These are phyloP conservation scores for Epithemia pelagica DNA, from an alignment of 108 stramenopile species.

Conservation along the genomic window DNA sequence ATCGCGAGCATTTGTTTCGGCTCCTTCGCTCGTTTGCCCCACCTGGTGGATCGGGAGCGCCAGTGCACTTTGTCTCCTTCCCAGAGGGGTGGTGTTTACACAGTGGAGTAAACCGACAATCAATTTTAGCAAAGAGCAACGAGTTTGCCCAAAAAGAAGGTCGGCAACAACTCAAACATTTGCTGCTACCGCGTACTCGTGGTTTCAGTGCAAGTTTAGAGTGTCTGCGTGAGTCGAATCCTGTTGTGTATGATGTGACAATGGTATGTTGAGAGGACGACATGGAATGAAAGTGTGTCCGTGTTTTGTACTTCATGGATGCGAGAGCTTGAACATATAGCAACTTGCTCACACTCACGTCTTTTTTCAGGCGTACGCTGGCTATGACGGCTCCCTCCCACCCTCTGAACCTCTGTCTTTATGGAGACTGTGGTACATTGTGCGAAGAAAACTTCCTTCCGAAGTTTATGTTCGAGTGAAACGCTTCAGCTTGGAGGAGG, in stretches of 20 bases:
- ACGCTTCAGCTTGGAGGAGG: conserved; percentile 67
- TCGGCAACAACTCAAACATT: conserved; percentile 62
- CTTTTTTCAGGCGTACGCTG: conserved; percentile 27
- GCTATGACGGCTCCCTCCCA: conserved; percentile 35
- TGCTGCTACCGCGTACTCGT: conserved; percentile 64
- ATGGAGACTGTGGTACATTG: conserved; percentile 26
- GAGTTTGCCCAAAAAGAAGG: conserved; percentile 74
- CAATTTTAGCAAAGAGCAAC: conserved; percentile 52
- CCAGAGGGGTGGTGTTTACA: conserved; percentile 58
- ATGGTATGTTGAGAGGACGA: conserved; percentile 23
- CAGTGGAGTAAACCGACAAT: conserved; percentile 39
- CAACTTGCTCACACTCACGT: no score
- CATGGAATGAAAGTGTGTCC: no score
- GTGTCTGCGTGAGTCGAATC: conserved; percentile 51
- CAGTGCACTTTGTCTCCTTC: conserved; percentile 48
- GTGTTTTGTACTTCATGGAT: not conserved
- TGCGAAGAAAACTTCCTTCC: conserved; percentile 31
- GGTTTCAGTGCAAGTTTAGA: conserved; percentile 69
- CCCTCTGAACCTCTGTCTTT: conserved; percentile 23
- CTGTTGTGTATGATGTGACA: conserved; percentile 72
- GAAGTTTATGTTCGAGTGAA: conserved; percentile 64
- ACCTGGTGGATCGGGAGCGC: conserved; percentile 20
- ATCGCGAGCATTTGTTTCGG: conserved; percentile 45
- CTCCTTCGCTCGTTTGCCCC: conserved; percentile 50
- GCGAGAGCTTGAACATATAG: no score